Conservation (phyloP, 2,329 filamentous ascomycete species). For the Aurifilum marmelostoma region DNA sequence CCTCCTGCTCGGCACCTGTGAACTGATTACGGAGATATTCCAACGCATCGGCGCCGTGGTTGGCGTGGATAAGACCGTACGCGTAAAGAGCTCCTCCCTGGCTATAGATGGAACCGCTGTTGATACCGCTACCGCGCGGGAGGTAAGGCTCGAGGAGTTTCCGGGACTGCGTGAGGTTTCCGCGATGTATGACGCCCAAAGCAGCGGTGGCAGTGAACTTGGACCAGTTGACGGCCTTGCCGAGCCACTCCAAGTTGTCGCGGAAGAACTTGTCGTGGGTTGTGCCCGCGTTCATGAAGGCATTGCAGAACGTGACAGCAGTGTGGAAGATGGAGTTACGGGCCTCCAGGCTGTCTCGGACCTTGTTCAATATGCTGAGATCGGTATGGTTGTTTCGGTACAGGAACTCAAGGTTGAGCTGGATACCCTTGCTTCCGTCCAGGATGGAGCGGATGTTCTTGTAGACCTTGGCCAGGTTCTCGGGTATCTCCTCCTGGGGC, state of each 20-base stretch:
- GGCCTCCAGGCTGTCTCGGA: slow-evolving; percentile 89
- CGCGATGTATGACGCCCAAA: slow-evolving; percentile 92
- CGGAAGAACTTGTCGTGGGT: slow-evolving; percentile 99
- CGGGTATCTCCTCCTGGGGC: slow-evolving; percentile 57
- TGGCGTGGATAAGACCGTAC: slow-evolving; percentile 94
- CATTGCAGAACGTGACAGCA: slow-evolving; percentile 94
- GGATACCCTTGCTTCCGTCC: slow-evolving; percentile 89
- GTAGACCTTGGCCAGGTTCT: slow-evolving; percentile 60
- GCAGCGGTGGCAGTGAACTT: slow-evolving; percentile 98
- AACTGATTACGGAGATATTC: slow-evolving; percentile 80
- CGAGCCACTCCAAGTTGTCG: slow-evolving; percentile 95
- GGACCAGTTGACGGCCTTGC: slow-evolving; percentile 98
- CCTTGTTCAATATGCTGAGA: slow-evolving; percentile 89
- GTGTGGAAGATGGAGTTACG: slow-evolving; percentile 99
- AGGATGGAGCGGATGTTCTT: slow-evolving; percentile 70
- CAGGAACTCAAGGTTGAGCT: slow-evolving; percentile 93
- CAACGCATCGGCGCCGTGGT: slow-evolving; percentile 89
- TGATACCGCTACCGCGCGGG: slow-evolving; percentile 73
- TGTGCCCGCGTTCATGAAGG: slow-evolving; percentile 98
- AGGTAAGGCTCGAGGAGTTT: slow-evolving; percentile 95
- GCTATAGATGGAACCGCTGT: slow-evolving; percentile 86
- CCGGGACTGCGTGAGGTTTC: slow-evolving; percentile 89
- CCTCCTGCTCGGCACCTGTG: slow-evolving; percentile 78
- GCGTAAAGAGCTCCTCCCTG: slow-evolving; percentile 96
- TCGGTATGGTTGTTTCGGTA: slow-evolving; percentile 96